Evolutionary conservation across 83 land plant species (phyloP).

Genomic region (Picea mariana): DNA sequence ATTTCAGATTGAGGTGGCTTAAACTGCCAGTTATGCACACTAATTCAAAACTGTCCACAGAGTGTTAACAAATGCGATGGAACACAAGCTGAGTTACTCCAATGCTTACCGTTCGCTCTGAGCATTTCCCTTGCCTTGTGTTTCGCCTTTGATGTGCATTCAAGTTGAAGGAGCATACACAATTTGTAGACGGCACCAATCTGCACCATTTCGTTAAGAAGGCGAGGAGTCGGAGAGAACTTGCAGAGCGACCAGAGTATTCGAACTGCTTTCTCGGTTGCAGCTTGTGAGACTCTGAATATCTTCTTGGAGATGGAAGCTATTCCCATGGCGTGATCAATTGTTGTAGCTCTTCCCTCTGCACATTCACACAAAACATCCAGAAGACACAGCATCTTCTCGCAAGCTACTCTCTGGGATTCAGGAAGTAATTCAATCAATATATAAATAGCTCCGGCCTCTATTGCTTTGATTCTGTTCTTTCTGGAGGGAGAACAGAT

Average conservation of each 20-base stretch:
- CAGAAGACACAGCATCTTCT: slow-evolving; percentile 30
- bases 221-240: slow-evolving; percentile 16
- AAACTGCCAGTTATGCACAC: too few relatives aligned
- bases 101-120: slow-evolving; percentile 32
- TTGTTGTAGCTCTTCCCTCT: slow-evolving; percentile 48
- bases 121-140: slow-evolving; percentile 49
- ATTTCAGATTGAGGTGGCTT: too few relatives aligned
- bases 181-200: slow-evolving; percentile 43
- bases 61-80: slow-evolving; percentile 3
- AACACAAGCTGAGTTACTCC: slow-evolving; percentile 44
- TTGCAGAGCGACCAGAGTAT: slow-evolving; percentile 32
- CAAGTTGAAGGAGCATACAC: slow-evolving; percentile 47
- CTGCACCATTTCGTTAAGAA: slow-evolving; percentile 39
- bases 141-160: slow-evolving; percentile 35
- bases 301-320: slow-evolving; percentile 42
- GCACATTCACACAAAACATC: slow-evolving; percentile 38
- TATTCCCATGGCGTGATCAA: slow-evolving; percentile 37
- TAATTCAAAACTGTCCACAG: too few relatives aligned
- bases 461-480: slow-evolving; percentile 36
- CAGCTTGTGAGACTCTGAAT: slow-evolving; percentile 30
- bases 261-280: slow-evolving; percentile 41
- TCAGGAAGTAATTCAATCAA: slow-evolving; percentile 44
- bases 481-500: slow-evolving; percentile 25
- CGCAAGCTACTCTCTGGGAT: slow-evolving; percentile 21
- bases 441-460: slow-evolving; percentile 40